Evolutionary conservation across 192 early-diverging fungal genomes (phyloP), one percentile per base, ranked within the genome.

Genomic region (Linnemannia zychae): DNA sequence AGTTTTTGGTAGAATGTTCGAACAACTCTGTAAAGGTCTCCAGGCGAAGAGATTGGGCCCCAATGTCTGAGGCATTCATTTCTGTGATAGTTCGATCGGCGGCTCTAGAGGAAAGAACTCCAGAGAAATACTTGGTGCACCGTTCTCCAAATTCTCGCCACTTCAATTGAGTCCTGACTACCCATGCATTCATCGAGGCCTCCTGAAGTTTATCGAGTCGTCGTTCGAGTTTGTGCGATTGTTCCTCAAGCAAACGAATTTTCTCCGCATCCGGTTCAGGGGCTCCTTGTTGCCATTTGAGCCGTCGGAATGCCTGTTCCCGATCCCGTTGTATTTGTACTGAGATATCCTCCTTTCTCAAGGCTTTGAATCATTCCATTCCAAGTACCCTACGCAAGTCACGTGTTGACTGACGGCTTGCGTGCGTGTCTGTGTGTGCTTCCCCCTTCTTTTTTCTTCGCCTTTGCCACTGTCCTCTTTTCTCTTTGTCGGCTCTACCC

Each of bases 81-180:
- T 40, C 28, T 6, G 36, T 65, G 71, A 84, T 78, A 28, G 76
- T 74, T 7, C 77, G 76, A 24, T 74, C 44, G 2, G 31, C 38
- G 0, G 70, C 63, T 24, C 82, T 48, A 18, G 71, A 11, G 20
- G 53, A 52, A 24, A 84, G 63, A 0, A 69, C 65, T 4, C 72
- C 34, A 38, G 53, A 84, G 69, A 84, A 78, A 46, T 84, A 84
- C 40, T 68, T 68, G 47, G 53, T 80, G 66, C 44, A 74, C 0
- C 79, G 34, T 31, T 80, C 79, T 2, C 81, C 81, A 6, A 74
- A 52, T 36, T 83, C 81, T 7, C 49, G 75, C 81, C 75, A 83
- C 3, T 38, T 53, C 34, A 40, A 36, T 22, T 74, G 72, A 12
- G 72, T 63, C 37, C 72, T 53, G 1, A 74, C 18, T 2, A 53